Evolutionary conservation across 768 basidiomycete species (phyloP), one percentile per base, ranked within the genome.

Genomic region (Hericium erinaceus): DNA sequence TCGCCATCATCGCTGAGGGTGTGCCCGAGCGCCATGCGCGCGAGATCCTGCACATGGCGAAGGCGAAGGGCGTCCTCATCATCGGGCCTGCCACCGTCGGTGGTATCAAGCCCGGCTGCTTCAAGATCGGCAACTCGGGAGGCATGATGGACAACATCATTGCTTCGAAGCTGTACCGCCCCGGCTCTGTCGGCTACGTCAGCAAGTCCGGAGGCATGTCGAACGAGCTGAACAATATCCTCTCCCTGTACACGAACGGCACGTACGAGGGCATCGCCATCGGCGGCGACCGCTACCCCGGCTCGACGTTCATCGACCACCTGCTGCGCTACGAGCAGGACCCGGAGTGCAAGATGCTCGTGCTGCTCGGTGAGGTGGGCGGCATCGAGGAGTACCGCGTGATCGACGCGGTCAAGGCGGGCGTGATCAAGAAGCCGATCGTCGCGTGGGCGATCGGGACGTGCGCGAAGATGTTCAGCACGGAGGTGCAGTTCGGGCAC

Each of bases 71-170:
- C 40, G 92, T 98, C 56, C 80, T 95, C 69, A 95, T 98, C 75
- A 86, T 89, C 57, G 95, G 97, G 39, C 97, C 97, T 58, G 97
- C 97, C 24, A 99, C 95, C 52, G 95, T 98, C 56, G 95, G 95
- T 75, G 95, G 95, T 68, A 97, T 99, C 80, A 99, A 99, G 80
- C 95, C 95, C 58, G 95, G 95, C 46, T 98, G 95, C 79, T 98
- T 98, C 90, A 84, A 95, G 73, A 98, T 98, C 67, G 95, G 95
- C 67, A 99, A 99, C 82, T 94, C 92, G 59, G 95, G 95, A 79
- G 95, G 90, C 68, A 98, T 98, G 95, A 97, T 98, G 95, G 95
- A 99, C 80, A 99, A 98, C 80, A 95, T 98, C 76, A 97, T 98
- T 69, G 78, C 95, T 7, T 95, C 93, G 61, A 99, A 98, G 80